These are phyloP conservation scores for Phyllosticta citriasiana DNA, from an alignment of 2,329 filamentous ascomycete genomes.

Conservation along the genomic window DNA sequence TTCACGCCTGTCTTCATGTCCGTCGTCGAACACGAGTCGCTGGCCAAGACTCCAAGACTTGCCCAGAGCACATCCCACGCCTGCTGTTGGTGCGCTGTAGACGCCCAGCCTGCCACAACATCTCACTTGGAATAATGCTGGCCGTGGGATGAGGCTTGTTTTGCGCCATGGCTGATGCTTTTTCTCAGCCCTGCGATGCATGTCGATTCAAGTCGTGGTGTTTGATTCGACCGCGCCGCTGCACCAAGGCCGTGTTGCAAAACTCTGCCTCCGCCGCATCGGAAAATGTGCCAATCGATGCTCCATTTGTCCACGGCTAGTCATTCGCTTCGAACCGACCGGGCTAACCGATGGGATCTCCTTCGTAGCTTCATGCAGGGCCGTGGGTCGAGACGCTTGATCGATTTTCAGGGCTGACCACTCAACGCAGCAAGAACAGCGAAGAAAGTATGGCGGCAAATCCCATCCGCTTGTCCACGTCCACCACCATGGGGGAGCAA, in stretches of 20 bases:
- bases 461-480: not conserved
- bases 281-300: not conserved
- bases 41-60: not conserved
- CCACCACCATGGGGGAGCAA: not conserved
- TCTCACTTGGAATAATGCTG: not conserved
- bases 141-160: not conserved
- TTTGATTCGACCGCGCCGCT: not conserved
- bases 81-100: not conserved
- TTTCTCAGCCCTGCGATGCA: not conserved
- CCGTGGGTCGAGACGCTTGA: not conserved
- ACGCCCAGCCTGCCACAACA: not conserved
- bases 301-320: not conserved
- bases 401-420: not conserved
- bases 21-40: not conserved
- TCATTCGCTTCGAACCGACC: not conserved
- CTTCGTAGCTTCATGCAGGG: not conserved
- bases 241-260: not conserved
- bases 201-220: not conserved
- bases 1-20: not conserved
- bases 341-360: not conserved
- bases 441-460: not conserved
- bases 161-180: not conserved
- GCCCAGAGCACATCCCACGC: not conserved
- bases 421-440: not conserved
- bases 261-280: not conserved